Base-by-base conservation (phyloP, 257 asterid species). In the Capsicum chinense region DNA sequence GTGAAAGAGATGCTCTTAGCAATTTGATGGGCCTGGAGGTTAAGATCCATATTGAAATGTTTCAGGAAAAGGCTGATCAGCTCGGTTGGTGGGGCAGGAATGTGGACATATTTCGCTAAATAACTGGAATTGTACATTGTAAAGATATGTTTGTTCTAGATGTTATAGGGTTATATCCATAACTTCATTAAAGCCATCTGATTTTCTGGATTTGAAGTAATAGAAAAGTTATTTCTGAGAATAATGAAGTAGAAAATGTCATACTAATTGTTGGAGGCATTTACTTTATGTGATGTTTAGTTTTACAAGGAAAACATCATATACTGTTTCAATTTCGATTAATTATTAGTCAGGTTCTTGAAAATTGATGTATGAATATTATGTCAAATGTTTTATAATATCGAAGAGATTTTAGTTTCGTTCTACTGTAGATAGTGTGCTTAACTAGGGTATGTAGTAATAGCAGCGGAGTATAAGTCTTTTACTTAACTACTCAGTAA, bases 211-310 rank as follows among this genome's bases (percentile, higher is more conserved):
- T 69, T 39, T 69, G 56, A 48, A 39, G 78, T 54, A 69, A 69
- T 39, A 39, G 16, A 39, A 69, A 16, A 16, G 4, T 0, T 69
- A 39, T 69, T 16, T 69, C 56, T 69, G 39, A 39, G 33, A 69
- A 16, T 54, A 16, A 39, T 69, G 78, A 69, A 69, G 54, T 7
- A 69, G 33, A 69, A 69, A 39, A 39, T 15, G 78, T 17, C 33
- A 69, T 39, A 69, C 4, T 39, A 69, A 69, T 69, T 69, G 78
- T 69, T 69, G 54, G 78, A 69, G 78, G 26, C 14, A 69, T 69
- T 54, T 14, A 69, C 78, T 39, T 39, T 0, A 69, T 0, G 33
- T 16, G 33, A 69, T 69, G 54, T 69, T 16, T 16, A 69, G 56
- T 69, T 69, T 69, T 8, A 69, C 54, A 39, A 39, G 78, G 78